These are phyloP conservation scores for Debaryomycetaceae sp. DNA, from an alignment of 1,139 yeast genomes.

Conservation along the genomic window DNA sequence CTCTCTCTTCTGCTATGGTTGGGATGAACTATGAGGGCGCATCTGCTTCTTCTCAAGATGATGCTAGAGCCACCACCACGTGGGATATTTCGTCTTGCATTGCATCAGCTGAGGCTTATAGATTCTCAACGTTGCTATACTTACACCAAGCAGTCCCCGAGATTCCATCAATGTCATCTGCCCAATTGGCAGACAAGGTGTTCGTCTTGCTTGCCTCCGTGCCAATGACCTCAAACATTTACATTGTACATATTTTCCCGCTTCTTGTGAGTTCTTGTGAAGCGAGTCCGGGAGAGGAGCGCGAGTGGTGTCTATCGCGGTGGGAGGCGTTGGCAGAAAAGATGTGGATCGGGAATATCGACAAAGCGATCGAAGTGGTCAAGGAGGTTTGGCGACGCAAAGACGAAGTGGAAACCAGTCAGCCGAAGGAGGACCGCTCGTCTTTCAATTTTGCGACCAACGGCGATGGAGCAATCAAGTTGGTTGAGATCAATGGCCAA, in stretches of 20 bases:
- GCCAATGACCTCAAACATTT: constrained; percentile 54
- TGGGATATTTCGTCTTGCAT: constrained; percentile 59
- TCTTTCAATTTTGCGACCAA: too few species aligned
- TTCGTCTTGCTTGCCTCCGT: constrained; percentile 58
- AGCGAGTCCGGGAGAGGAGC: constrained; percentile 52
- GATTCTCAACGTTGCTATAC: constrained; percentile 54
- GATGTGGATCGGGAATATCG: constrained; percentile 64
- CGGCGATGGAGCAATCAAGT: constrained; percentile 18
- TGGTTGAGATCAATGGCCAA: constrained; percentile 29
- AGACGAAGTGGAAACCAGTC: constrained; percentile 33
- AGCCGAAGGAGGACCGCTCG: too few species aligned
- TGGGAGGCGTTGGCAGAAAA: constrained; percentile 52
- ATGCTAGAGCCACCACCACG: constrained; percentile 15
- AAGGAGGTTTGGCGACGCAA: constrained; percentile 66
- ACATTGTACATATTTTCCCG: constrained; percentile 60
- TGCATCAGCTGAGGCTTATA: constrained; percentile 66
- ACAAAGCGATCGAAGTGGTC: constrained; percentile 63
- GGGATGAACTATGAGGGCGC: constrained; percentile 12
- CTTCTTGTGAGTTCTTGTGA: constrained; percentile 62
- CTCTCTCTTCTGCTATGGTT: constrained; percentile 30
- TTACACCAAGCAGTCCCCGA: constrained; percentile 70
- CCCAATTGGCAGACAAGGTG: constrained; percentile 55
- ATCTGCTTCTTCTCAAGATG: too few species aligned
- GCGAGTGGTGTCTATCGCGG: constrained; percentile 58
- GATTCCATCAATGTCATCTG: constrained; percentile 52